Conservation (phyloP, 192 early-diverging fungal genomes). For the Coemansia furcata region DNA sequence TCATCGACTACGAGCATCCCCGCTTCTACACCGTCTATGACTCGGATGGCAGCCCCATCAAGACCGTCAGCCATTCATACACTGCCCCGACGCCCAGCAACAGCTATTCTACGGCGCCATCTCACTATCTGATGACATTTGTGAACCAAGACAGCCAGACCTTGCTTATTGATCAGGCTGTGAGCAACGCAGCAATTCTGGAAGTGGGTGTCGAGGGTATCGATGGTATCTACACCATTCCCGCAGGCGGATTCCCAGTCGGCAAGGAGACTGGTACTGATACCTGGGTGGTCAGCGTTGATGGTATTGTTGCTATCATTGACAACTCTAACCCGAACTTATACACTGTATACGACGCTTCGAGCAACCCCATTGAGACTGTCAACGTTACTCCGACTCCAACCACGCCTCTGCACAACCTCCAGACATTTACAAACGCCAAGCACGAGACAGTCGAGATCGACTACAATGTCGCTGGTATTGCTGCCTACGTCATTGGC, state of each 20-base stretch:
- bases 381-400: slow-evolving; percentile 7
- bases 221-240: slow-evolving; percentile 34
- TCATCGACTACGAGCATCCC: slow-evolving; percentile 38
- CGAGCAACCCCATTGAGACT: slow-evolving; percentile 20
- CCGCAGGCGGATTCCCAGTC: slow-evolving; percentile 6
- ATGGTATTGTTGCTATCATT: slow-evolving; percentile 20
- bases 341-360: slow-evolving; percentile 29
- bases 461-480: neutral
- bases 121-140: slow-evolving; percentile 38
- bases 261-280: slow-evolving; percentile 4
- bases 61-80: slow-evolving; percentile 10
- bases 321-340: slow-evolving; percentile 28
- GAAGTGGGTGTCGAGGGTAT: slow-evolving; percentile 14
- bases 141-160: slow-evolving; percentile 18
- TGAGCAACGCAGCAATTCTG: slow-evolving; percentile 14
- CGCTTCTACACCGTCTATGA: slow-evolving; percentile 33
- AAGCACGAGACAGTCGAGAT: neutral
- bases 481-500: slow-evolving; percentile 14
- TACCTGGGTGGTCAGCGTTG: slow-evolving; percentile 34
- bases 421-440: slow-evolving; percentile 6
- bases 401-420: neutral
- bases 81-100: neutral
- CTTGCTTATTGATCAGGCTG: slow-evolving; percentile 26
- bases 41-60: slow-evolving; percentile 16
- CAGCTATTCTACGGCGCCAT: neutral